phyloP scores from a whole-genome alignment of 129 eudicot genomes.

The Tagetes erecta region DNA sequence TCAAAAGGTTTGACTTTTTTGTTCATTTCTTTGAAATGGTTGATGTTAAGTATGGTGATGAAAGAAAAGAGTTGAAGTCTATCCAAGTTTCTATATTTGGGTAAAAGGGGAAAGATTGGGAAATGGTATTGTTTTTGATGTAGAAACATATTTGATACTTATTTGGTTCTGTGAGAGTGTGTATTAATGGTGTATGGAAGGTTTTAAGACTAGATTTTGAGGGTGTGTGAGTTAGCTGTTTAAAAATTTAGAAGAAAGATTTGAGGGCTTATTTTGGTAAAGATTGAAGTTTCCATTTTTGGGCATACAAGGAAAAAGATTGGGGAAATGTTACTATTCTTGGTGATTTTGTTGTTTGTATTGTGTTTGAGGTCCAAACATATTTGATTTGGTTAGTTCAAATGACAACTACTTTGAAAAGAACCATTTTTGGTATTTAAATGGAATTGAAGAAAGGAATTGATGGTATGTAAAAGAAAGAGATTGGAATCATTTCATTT shows the following conservation, averaged over 20 bases:
- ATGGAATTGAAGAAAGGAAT: neutral
- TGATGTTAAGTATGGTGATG: constrained; percentile 14
- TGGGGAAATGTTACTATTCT: constrained; percentile 5
- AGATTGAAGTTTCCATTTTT: constrained; percentile 19
- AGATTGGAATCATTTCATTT: neutral
- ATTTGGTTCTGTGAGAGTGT: too few species aligned
- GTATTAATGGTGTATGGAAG: too few species aligned
- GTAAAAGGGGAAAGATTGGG: constrained; percentile 4
- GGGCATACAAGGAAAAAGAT: constrained; percentile 6
- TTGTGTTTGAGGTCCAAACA: neutral
- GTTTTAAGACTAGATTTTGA: too few species aligned
- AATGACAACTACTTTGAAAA: neutral
- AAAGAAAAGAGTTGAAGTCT: neutral
- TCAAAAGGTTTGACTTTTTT: constrained; percentile 24
- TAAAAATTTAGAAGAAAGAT: neutral
- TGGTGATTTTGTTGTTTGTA: constrained; percentile 22
- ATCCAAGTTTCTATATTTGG: constrained; percentile 20
- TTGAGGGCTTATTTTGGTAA: constrained; percentile 19
- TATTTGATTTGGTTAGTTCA: neutral
- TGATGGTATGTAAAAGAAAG: neutral
- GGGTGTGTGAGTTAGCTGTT: too few species aligned
- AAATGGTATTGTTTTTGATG: constrained; percentile 13
- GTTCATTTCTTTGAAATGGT: constrained; percentile 2
- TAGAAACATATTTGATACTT: neutral
- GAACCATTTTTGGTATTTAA: neutral